Evolutionary conservation across 306 rosid genomes (phyloP).

Genomic region (Cicer bijugum): DNA sequence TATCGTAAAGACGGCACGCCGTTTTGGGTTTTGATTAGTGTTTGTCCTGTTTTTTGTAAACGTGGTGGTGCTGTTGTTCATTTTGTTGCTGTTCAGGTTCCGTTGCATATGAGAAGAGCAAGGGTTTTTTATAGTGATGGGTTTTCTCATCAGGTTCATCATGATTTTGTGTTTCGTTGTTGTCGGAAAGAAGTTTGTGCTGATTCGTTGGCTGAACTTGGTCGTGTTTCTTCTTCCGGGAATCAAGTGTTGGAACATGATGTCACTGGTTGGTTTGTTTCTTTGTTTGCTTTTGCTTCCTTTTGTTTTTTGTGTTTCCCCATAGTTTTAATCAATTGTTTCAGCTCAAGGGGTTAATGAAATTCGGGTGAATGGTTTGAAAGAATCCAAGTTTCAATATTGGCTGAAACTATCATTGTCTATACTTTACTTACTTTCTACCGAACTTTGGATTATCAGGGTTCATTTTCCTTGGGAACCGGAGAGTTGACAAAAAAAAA

Average conservation of each 20-base stretch:
- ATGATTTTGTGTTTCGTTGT: constrained; percentile 59
- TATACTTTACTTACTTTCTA: no score
- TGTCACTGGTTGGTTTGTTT: constrained; percentile 60
- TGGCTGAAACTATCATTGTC: no score
- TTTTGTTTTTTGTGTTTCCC: background rate
- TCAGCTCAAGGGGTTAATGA: no score
- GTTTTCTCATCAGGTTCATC: constrained; percentile 32
- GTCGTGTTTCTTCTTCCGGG: constrained; percentile 49
- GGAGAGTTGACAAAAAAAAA: no score
- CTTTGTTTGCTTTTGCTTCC: background rate
- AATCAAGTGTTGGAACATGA: constrained; percentile 59
- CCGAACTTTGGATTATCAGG: no score
- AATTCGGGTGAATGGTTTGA: no score
- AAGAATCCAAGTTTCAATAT: no score
- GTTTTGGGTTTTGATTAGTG: constrained; percentile 77
- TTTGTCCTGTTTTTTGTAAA: constrained; percentile 68
- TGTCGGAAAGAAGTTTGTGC: constrained; percentile 81
- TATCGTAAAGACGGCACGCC: constrained; percentile 84
- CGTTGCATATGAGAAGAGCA: constrained; percentile 7
- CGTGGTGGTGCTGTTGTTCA: constrained; percentile 64
- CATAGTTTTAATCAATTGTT: background rate
- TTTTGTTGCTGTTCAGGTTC: constrained; percentile 87
- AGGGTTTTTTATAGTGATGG: constrained; percentile 45
- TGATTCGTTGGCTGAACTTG: constrained; percentile 61
- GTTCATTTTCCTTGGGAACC: no score